Percentiles rank a stretch among this genome's conserved stretches.
Evolutionary conservation across 352 stramenopile genomes (phyloP).

Genomic region (Globisporangium parvum): DNA sequence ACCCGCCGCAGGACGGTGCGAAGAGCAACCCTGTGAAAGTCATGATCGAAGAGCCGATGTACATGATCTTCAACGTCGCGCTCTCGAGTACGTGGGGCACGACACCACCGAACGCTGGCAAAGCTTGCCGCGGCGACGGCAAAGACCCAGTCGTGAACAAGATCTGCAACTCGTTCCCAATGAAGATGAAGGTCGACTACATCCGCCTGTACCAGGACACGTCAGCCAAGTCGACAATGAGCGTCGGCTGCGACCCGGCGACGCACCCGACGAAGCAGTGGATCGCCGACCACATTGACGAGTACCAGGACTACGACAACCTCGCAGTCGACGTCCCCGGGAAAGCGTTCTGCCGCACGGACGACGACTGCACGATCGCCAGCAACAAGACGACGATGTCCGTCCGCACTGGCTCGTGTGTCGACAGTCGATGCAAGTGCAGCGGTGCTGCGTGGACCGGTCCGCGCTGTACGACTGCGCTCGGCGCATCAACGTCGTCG

Average conservation of each 20-base stretch:
- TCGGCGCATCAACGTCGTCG: background rate
- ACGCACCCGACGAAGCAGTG: constrained; percentile 66
- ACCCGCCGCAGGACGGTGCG: constrained; percentile 35
- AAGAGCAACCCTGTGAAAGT: constrained; percentile 76
- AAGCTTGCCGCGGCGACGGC: constrained; percentile 47
- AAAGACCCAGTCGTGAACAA: constrained; percentile 31
- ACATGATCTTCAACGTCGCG: constrained; percentile 94
- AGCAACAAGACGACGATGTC: constrained; percentile 1
- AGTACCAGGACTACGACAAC: constrained; percentile 70
- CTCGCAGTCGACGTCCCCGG: constrained; percentile 9
- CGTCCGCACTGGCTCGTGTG: background rate
- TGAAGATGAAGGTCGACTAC: constrained; percentile 77
- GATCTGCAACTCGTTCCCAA: constrained; percentile 61
- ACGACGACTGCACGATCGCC: constrained; percentile 4
- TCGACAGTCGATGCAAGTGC: constrained; percentile 3
- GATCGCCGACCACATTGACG: constrained; percentile 70
- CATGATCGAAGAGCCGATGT: constrained; percentile 94
- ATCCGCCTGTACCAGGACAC: constrained; percentile 71
- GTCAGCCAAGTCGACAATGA: constrained; percentile 34
- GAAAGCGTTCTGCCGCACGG: constrained; percentile 1
- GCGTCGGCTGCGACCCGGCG: constrained; percentile 46
- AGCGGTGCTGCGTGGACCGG: background rate
- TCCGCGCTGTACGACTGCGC: background rate
- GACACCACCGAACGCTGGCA: constrained; percentile 54
- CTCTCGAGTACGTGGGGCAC: constrained; percentile 88